Base-by-base conservation (phyloP, 345 rosid genomes). In the Syzygium aromaticum region DNA sequence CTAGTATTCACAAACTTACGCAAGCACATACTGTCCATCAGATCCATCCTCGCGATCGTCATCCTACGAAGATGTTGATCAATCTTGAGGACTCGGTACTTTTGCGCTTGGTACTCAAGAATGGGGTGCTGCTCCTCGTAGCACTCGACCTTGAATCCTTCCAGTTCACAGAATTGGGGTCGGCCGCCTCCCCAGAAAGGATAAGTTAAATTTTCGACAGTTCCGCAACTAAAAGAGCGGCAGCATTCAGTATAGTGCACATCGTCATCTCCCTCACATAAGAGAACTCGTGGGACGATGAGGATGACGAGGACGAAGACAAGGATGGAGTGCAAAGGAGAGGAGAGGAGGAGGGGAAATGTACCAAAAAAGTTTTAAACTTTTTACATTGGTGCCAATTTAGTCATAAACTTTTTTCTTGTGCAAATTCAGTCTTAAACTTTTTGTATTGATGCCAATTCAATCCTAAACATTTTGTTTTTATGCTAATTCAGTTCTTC, bases 21-120 rank as follows among this genome's bases (percentile, higher is more conserved):
- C 54, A 54, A 23, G 25, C 97, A 96, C 15, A 5, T 0, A 8
- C 23, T 61, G 0, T 61, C 9, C 52, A 2, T 23, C 3, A 25
- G 28, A 25, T 57, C 64, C 3, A 5, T 57, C 28, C 64, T 25
- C 5, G 64, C 6, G 7, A 57, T 57, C 27, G 1, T 57, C 15
- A 57, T 11, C 0, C 15, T 25, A 25, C 2, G 28, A 57, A 57
- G 15, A 25, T 25, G 28, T 25, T 11, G 30, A 27, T 25, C 30
- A 25, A 59, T 59, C 64, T 1, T 59, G 15, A 59, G 64, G 63
- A 23, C 63, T 57, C 1, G 63, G 5, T 57, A 27, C 30, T 12
- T 59, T 3, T 27, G 64, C 64, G 2, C 16, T 59, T 27, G 64
- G 30, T 59, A 2, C 64, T 59, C 64, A 59, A 59, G 12, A 0